phyloP scores from a whole-genome alignment of 2,329 filamentous ascomycete species.

The Truncatella angustata region DNA sequence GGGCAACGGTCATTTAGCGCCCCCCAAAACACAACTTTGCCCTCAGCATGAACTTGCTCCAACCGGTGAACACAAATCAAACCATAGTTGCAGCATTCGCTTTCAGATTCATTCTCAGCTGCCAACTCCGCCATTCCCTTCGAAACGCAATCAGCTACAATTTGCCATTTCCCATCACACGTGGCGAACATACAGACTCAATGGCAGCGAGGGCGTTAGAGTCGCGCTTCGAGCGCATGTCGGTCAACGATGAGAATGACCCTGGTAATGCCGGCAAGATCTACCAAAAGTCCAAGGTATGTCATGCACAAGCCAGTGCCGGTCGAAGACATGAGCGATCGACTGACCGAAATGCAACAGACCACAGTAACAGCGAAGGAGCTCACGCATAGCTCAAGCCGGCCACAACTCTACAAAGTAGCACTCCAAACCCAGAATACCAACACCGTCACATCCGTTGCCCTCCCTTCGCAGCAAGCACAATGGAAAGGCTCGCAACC shows the following conservation, averaged over 20 bases:
- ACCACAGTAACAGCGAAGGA: slow-evolving; percentile 43
- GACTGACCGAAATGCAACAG: slow-evolving; percentile 28
- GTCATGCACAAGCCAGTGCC: slow-evolving; percentile 37
- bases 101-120: neutral
- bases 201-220: slow-evolving; percentile 81
- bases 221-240: slow-evolving; percentile 84
- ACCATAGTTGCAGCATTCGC: neutral
- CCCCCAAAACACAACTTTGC: slow-evolving; percentile 4
- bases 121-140: no score
- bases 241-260: slow-evolving; percentile 86
- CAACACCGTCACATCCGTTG: slow-evolving; percentile 64
- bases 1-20: neutral
- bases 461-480: slow-evolving; percentile 64
- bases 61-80: no score
- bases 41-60: neutral
- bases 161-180: no score
- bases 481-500: slow-evolving; percentile 48
- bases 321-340: slow-evolving; percentile 32
- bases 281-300: slow-evolving; percentile 77
- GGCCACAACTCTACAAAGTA: slow-evolving; percentile 83
- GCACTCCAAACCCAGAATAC: slow-evolving; percentile 76
- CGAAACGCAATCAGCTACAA: no score
- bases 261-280: slow-evolving; percentile 48
- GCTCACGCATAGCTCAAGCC: slow-evolving; percentile 53
- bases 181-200: slow-evolving; percentile 5